Conservation (phyloP, 192 early-diverging fungal genomes). For the Podila minutissima region DNA sequence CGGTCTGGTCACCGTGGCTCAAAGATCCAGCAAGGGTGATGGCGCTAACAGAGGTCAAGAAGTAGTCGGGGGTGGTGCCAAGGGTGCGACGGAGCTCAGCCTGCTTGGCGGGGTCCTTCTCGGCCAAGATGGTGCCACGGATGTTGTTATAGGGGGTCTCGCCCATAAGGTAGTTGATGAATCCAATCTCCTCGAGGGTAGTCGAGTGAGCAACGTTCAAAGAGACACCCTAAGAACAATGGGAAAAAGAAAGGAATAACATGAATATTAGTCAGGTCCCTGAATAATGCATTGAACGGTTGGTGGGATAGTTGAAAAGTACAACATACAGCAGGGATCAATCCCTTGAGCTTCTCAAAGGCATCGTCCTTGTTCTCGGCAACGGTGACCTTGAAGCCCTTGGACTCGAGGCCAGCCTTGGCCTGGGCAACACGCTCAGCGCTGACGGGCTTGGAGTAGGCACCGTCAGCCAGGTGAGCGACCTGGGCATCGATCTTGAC, state of each 20-base stretch:
- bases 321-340: constrained; percentile 47
- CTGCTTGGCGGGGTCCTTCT: constrained; percentile 49
- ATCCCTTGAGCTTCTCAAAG: constrained; percentile 47
- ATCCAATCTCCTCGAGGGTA: constrained; percentile 56
- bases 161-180: constrained; percentile 51
- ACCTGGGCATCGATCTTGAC: constrained; percentile 28
- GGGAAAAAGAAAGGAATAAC: neutral
- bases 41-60: constrained; percentile 43
- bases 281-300: neutral
- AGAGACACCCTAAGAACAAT: constrained; percentile 34
- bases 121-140: constrained; percentile 36
- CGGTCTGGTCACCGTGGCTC: constrained; percentile 33
- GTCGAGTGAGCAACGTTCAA: constrained; percentile 53
- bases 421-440: constrained; percentile 29
- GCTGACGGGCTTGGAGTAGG: constrained; percentile 34
- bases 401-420: constrained; percentile 50
- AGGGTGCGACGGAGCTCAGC: constrained; percentile 41
- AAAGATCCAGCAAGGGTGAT: constrained; percentile 46
- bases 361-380: constrained; percentile 50
- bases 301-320: neutral
- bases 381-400: constrained; percentile 53
- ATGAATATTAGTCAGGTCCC: neutral
- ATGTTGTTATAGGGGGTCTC: constrained; percentile 50
- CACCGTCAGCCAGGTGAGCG: constrained; percentile 31
- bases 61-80: constrained; percentile 52